Evolutionary conservation across 495 filamentous ascomycete genomes (phyloP).

Genomic region (Talaromyces adpressus): DNA sequence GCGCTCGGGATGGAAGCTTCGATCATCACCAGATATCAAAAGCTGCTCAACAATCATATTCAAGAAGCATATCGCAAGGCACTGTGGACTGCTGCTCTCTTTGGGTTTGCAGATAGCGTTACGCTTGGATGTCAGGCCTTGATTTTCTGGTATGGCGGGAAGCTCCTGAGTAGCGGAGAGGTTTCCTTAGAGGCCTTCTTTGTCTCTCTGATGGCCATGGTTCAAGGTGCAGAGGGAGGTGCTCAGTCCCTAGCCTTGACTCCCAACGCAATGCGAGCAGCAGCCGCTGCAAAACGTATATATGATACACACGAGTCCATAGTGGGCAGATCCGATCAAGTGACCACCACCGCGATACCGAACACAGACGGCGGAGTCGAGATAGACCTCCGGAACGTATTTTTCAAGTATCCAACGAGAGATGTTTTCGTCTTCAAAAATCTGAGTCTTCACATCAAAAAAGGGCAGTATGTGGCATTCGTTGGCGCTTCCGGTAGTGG

Average conservation of each 20-base stretch:
- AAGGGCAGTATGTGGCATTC: not conserved
- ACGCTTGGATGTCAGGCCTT: slow-evolving; percentile 65
- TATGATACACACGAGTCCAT: not conserved
- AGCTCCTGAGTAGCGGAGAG: slow-evolving; percentile 12
- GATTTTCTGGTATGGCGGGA: slow-evolving; percentile 75
- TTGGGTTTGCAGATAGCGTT: slow-evolving; percentile 51
- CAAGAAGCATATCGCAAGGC: slow-evolving; percentile 24
- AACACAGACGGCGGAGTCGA: slow-evolving; percentile 29
- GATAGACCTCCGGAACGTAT: not conserved
- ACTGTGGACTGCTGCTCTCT: not conserved
- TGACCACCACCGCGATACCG: not conserved
- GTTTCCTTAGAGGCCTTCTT: slow-evolving; percentile 12
- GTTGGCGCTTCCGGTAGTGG: slow-evolving; percentile 55
- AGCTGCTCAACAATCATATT: slow-evolving; percentile 40
- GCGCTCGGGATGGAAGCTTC: slow-evolving; percentile 46
- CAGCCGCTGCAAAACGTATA: not conserved
- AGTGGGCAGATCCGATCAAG: not conserved
- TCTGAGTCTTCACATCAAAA: slow-evolving; percentile 21
- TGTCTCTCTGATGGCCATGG: not conserved
- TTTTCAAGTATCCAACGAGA: not conserved
- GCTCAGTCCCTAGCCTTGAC: not conserved
- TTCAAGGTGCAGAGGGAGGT: not conserved
- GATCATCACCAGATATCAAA: slow-evolving; percentile 35
- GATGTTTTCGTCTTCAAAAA: slow-evolving; percentile 31
- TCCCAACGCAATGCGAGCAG: not conserved